Conservation (phyloP, 768 basidiomycete species). For the Pulveroboletus frians region DNA sequence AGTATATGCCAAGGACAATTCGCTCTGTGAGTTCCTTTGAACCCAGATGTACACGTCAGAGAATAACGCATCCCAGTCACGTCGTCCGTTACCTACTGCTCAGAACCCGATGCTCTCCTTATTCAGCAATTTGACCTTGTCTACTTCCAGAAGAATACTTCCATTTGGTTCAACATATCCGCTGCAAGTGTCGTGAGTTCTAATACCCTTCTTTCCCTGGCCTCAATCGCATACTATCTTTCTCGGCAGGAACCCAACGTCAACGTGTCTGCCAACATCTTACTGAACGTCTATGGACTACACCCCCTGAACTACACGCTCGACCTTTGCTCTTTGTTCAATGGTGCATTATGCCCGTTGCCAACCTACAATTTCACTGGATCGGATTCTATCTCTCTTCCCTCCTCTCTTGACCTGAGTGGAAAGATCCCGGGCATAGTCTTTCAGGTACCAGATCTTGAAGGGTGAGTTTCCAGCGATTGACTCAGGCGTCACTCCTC, state of each 20-base stretch:
- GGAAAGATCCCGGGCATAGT: slow-evolving; percentile 70
- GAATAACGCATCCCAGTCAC: slow-evolving; percentile 49
- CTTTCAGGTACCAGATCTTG: slow-evolving; percentile 84
- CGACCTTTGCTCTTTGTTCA: slow-evolving; percentile 74
- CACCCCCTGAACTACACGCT: slow-evolving; percentile 79
- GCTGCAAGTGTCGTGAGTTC: slow-evolving; percentile 78
- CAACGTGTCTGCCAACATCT: slow-evolving; percentile 76
- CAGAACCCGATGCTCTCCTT: slow-evolving; percentile 73
- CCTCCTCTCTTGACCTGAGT: slow-evolving; percentile 51
- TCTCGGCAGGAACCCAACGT: slow-evolving; percentile 57
- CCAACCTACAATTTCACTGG: slow-evolving; percentile 88
- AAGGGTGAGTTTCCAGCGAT: slow-evolving; percentile 42
- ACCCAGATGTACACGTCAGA: background rate
- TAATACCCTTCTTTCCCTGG: background rate
- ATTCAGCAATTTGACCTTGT: slow-evolving; percentile 72
- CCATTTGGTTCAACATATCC: slow-evolving; percentile 78
- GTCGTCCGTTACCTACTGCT: slow-evolving; percentile 84
- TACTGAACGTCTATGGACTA: slow-evolving; percentile 86
- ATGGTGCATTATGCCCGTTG: slow-evolving; percentile 77
- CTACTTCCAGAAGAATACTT: slow-evolving; percentile 65
- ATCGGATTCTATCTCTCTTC: slow-evolving; percentile 61
- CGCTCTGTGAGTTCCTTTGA: slow-evolving; percentile 49
- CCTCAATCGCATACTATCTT: slow-evolving; percentile 13
- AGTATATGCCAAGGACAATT: slow-evolving; percentile 47
- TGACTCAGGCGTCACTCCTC: background rate